Percentiles rank a stretch among this genome's conserved stretches.
Evolutionary conservation across 2,329 filamentous ascomycete species (phyloP).

Genomic region (Lecanicillium sp.): DNA sequence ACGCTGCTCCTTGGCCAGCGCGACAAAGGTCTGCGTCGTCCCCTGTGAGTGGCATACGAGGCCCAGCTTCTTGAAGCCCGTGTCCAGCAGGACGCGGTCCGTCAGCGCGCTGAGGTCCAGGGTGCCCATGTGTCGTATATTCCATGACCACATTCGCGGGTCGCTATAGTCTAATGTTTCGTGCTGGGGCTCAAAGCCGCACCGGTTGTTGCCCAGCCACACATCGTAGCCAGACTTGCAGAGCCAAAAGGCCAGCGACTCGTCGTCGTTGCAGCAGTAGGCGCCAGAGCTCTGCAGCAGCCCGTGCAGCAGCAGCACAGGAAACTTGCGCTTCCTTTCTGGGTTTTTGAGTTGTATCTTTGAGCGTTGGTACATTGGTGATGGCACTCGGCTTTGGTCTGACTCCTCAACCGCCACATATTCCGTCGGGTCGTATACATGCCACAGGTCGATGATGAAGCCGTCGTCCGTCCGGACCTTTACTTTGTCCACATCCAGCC

Average conservation of each 20-base stretch:
- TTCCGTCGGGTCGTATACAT: slow-evolving; percentile 77
- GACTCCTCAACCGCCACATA: slow-evolving; percentile 47
- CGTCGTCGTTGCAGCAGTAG: slow-evolving; percentile 84
- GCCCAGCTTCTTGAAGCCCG: slow-evolving; percentile 73
- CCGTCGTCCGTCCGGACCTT: slow-evolving; percentile 90
- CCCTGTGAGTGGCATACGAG: slow-evolving; percentile 86
- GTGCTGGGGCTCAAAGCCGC: slow-evolving; percentile 76
- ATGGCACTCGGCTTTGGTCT: slow-evolving; percentile 45
- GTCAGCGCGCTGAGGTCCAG: slow-evolving; percentile 78
- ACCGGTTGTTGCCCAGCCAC: slow-evolving; percentile 91
- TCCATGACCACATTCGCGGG: slow-evolving; percentile 95
- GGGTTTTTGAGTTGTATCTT: slow-evolving; percentile 28
- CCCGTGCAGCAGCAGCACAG: slow-evolving; percentile 81
- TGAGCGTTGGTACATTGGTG: slow-evolving; percentile 42
- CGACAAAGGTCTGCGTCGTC: slow-evolving; percentile 81
- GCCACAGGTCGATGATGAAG: slow-evolving; percentile 83
- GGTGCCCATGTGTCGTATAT: slow-evolving; percentile 87
- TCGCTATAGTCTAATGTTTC: slow-evolving; percentile 62
- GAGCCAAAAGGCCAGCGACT: slow-evolving; percentile 83
- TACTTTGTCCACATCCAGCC: slow-evolving; percentile 76
- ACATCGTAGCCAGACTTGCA: slow-evolving; percentile 91
- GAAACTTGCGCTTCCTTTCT: slow-evolving; percentile 56
- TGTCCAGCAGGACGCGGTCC: slow-evolving; percentile 72
- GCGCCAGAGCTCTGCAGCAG: slow-evolving; percentile 81
- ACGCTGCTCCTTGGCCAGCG: slow-evolving; percentile 80